Conservation (phyloP, 371 early-diverging fungal species). For the Apophysomyces elegans region DNA sequence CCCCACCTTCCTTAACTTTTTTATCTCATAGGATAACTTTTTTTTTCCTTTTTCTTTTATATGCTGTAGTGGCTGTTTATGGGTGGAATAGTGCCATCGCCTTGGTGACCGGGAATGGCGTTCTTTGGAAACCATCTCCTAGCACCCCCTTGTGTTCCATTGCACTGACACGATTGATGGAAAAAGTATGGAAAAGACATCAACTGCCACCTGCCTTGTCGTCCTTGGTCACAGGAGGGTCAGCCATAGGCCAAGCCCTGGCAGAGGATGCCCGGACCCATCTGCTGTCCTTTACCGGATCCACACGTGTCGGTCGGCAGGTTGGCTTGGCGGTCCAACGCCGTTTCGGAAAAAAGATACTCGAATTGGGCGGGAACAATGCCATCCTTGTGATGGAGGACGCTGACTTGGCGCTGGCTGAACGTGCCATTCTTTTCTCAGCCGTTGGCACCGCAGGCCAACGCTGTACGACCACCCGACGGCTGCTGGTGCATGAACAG, state of each 20-base stretch:
- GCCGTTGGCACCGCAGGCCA: conserved; percentile 98
- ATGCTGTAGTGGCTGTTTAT: conserved; percentile 62
- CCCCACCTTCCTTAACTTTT: background rate
- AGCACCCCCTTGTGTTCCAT: conserved; percentile 88
- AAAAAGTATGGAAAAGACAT: conserved; percentile 83
- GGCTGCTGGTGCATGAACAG: conserved; percentile 87
- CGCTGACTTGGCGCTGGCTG: conserved; percentile 92
- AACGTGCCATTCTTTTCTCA: conserved; percentile 90
- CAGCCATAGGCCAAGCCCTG: conserved; percentile 86
- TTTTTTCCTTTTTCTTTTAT: conserved; percentile 2
- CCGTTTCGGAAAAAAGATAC: conserved; percentile 86
- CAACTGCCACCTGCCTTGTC: conserved; percentile 88
- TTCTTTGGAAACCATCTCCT: conserved; percentile 94
- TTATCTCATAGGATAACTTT: background rate
- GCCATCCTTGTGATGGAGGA: conserved; percentile 93
- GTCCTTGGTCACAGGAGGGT: conserved; percentile 87
- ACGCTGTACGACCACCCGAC: conserved; percentile 94
- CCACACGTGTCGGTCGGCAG: conserved; percentile 79
- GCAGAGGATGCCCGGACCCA: conserved; percentile 74
- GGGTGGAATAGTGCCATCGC: conserved; percentile 96
- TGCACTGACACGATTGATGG: conserved; percentile 89
- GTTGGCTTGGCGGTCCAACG: conserved; percentile 82
- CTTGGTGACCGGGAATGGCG: conserved; percentile 92
- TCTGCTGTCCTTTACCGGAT: conserved; percentile 90
- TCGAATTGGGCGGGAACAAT: conserved; percentile 97